Evolutionary conservation across 345 rosid species (phyloP).

Genomic region (Tarenaya hassleriana): DNA sequence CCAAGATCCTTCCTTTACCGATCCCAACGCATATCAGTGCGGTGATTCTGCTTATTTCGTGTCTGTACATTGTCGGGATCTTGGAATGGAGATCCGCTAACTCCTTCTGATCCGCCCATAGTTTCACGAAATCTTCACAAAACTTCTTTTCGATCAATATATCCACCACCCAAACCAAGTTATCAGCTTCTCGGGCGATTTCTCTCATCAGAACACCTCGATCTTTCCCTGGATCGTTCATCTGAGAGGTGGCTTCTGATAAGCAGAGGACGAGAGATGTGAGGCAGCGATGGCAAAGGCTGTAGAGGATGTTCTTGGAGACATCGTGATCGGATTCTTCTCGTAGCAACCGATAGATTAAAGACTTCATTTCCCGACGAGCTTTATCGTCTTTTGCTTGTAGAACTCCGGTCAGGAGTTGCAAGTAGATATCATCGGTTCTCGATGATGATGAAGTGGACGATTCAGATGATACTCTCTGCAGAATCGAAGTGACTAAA

Average conservation of each 20-base stretch:
- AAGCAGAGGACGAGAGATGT: constrained; percentile 68
- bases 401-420: constrained; percentile 56
- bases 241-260: constrained; percentile 56
- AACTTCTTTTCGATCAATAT: constrained; percentile 59
- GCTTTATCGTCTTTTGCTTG: constrained; percentile 90
- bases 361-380: constrained; percentile 75
- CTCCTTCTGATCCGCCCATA: constrained; percentile 93
- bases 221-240: constrained; percentile 44
- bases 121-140: constrained; percentile 66
- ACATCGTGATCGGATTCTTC: constrained; percentile 60
- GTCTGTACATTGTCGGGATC: constrained; percentile 74
- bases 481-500: constrained; percentile 50
- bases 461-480: constrained; percentile 61
- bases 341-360: constrained; percentile 58
- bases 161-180: constrained; percentile 82
- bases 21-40: constrained; percentile 79
- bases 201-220: constrained; percentile 74
- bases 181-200: constrained; percentile 84
- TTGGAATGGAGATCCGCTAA: constrained; percentile 75
- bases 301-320: constrained; percentile 61
- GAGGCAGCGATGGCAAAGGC: constrained; percentile 72
- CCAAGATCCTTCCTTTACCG: constrained; percentile 76
- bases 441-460: constrained; percentile 36
- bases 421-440: constrained; percentile 63
- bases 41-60: constrained; percentile 84